Evolutionary conservation across 1,284 basidiomycete species (phyloP).

Genomic region (Boletus coffeatus): DNA sequence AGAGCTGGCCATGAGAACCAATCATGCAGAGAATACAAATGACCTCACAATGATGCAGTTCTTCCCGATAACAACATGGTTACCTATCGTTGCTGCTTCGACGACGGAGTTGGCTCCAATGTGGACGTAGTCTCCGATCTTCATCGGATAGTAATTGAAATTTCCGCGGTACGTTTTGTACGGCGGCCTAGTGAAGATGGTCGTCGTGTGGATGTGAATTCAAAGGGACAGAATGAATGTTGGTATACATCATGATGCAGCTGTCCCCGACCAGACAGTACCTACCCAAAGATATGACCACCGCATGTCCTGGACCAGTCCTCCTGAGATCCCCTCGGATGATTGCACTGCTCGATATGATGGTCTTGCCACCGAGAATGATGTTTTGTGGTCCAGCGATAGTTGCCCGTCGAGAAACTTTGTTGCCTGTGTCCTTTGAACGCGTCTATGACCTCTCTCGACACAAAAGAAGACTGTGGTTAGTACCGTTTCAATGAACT

Average conservation of each 20-base stretch:
- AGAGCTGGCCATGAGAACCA: not conserved
- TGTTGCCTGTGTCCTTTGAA: conserved; percentile 76
- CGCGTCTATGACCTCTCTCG: conserved; percentile 4
- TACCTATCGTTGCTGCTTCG: conserved; percentile 93
- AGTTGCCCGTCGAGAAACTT: conserved; percentile 89
- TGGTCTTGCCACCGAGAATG: conserved; percentile 94
- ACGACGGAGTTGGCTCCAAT: conserved; percentile 86
- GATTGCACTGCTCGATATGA: conserved; percentile 86
- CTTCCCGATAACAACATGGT: conserved; percentile 92
- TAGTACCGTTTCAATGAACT: conserved; percentile 77
- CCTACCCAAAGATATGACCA: conserved; percentile 88
- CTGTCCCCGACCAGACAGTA: conserved; percentile 91
- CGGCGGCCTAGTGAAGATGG: conserved; percentile 50
- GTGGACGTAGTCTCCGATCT: conserved; percentile 92
- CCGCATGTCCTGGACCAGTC: conserved; percentile 82
- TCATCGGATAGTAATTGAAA: conserved; percentile 99
- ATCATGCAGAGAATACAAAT: not conserved
- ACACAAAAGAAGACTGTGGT: not conserved
- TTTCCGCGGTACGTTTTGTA: conserved; percentile 88
- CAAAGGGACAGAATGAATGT: not conserved
- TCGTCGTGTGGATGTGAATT: not conserved
- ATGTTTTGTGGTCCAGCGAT: conserved; percentile 96
- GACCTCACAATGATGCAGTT: conserved; percentile 85
- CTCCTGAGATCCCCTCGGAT: conserved; percentile 86
- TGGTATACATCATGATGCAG: conserved; percentile 74